These are phyloP conservation scores for Magnolia officinalis DNA, from an alignment of 164 flowering plant genomes.

Conservation along the genomic window DNA sequence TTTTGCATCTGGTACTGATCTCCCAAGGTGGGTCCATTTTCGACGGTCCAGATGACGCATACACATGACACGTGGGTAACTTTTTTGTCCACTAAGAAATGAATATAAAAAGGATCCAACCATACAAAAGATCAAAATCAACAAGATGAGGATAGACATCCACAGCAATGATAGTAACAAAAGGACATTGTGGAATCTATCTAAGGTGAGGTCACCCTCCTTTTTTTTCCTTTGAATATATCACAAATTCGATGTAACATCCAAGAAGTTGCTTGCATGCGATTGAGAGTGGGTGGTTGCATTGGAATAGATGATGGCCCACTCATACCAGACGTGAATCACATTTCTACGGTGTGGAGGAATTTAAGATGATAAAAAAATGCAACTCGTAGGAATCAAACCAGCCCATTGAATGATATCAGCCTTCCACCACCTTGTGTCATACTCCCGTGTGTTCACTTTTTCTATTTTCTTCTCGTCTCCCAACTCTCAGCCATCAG, in stretches of 20 bases:
- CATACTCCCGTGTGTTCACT: neutral
- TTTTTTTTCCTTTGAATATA: neutral
- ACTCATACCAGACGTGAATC: neutral
- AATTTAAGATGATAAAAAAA: neutral
- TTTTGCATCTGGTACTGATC: too few species aligned
- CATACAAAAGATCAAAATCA: too few species aligned
- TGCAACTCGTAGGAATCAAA: neutral
- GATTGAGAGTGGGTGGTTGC: conserved; percentile 2
- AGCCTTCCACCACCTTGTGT: neutral
- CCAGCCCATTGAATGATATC: neutral
- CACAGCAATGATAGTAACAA: neutral
- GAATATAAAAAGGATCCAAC: too few species aligned
- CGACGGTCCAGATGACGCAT: too few species aligned
- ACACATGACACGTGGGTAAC: too few species aligned
- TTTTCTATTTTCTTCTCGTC: too few species aligned
- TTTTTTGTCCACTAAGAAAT: too few species aligned
- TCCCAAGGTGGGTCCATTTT: too few species aligned
- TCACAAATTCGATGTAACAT: neutral
- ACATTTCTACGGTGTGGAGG: neutral
- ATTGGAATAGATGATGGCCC: neutral
- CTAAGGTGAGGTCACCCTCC: neutral
- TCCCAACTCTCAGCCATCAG: too few species aligned
- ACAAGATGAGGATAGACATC: neutral
- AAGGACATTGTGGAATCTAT: neutral
- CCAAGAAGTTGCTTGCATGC: neutral